phyloP scores from a whole-genome alignment of 2,329 filamentous ascomycete genomes.

The Endoconidiophora laricicola region DNA sequence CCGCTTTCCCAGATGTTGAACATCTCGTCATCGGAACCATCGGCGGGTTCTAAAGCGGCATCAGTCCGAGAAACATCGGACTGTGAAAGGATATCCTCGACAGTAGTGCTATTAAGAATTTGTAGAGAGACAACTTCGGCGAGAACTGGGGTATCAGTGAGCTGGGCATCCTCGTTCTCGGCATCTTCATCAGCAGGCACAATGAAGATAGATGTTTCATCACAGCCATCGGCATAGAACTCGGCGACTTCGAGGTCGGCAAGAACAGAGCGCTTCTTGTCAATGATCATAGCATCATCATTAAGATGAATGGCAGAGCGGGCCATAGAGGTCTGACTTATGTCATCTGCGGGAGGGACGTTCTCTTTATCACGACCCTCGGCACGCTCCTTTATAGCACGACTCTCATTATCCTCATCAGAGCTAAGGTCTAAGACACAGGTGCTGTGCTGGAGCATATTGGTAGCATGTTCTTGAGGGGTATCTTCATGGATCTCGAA shows the following conservation, averaged over 20 bases:
- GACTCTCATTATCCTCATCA: conserved; percentile 56
- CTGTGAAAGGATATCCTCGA: conserved; percentile 15
- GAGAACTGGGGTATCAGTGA: neutral
- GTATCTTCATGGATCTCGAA: conserved; percentile 94
- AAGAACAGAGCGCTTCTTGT: conserved; percentile 48
- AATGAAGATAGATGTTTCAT: conserved; percentile 43
- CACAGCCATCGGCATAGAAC: conserved; percentile 50
- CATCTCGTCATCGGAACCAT: conserved; percentile 41
- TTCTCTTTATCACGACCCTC: conserved; percentile 80
- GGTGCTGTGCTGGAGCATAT: conserved; percentile 81
- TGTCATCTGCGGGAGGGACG: conserved; percentile 54
- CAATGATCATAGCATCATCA: conserved; percentile 40
- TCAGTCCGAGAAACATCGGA: conserved; percentile 15
- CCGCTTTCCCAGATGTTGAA: conserved; percentile 58
- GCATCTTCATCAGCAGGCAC: conserved; percentile 44
- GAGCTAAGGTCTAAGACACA: conserved; percentile 76
- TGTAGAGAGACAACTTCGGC: neutral
- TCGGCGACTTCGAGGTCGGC: conserved; percentile 50
- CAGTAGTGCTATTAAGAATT: conserved; percentile 9
- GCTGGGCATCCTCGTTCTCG: conserved; percentile 15
- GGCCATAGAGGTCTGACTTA: conserved; percentile 37
- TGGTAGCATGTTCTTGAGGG: conserved; percentile 76
- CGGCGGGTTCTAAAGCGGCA: conserved; percentile 35
- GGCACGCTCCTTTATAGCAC: conserved; percentile 32
- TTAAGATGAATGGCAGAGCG: conserved; percentile 19